Base-by-base conservation (phyloP, 2,329 filamentous ascomycete species). In the Phyllosticta paracitricarpa region DNA sequence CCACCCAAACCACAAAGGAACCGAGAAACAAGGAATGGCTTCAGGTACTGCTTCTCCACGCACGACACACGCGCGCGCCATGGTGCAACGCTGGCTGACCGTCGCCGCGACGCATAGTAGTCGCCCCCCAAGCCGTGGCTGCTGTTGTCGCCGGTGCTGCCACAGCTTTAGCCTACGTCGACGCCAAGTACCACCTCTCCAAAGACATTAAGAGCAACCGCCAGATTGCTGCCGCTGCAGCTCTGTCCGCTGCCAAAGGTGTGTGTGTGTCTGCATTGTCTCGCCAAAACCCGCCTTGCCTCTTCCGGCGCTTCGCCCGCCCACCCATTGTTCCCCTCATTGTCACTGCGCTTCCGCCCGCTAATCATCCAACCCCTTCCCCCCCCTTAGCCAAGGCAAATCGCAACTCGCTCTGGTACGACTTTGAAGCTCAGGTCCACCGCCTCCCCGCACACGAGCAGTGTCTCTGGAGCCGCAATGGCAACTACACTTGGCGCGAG, bases 101-200 rank as follows among this genome's bases (percentile, higher is more conserved):
- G 6, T n/a, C 14, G 14, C 40, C 12, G 7, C 40, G 28, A 2
- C 28, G 19, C 19, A 22, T 22, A 22, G 19, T 30, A 48, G 40
- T 48, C 17, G 40, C 52, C 22, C 22, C 52, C 8, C 22, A 24
- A 24, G 48, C 24, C 28, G 59, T 55, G 4, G 59, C 59, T 7
- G 59, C 54, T n/a, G 59, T 30, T 22, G 59, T 61, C 12, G 59
- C 71, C 58, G 72, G 69, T 56, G 67, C 67, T 10, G 68, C 68
- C 7, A 76, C 76, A 12, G 75, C 76, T 17, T 81, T 82, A 51
- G 78, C 80, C 12, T 89, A 89, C 66, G 74, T 89, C 56, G 83
- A 91, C 68, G 89, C 84, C 61, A 89, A 88, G 75, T 85, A 82
- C 66, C 84, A 88, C 70, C 69, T 91, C 58, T 71, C 74, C 52